These are phyloP conservation scores for Circinella minor DNA, from an alignment of 371 early-diverging fungal genomes.

Conservation along the genomic window DNA sequence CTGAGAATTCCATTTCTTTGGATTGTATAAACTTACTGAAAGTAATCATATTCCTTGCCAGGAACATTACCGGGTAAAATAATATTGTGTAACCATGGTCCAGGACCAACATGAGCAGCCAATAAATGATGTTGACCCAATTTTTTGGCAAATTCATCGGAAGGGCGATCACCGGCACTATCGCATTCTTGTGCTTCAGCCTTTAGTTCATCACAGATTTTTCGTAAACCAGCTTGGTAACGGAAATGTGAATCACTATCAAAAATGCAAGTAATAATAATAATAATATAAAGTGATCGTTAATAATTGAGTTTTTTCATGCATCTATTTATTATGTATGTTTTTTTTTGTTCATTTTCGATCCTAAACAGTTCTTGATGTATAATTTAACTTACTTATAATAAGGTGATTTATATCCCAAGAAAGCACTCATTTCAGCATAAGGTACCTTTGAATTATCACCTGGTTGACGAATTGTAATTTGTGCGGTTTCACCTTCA, in stretches of 20 bases:
- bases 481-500: slow-evolving; percentile 37
- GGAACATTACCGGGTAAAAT: slow-evolving; percentile 49
- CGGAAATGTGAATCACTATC: slow-evolving; percentile 59
- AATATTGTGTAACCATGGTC: slow-evolving; percentile 35
- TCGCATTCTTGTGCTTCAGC: slow-evolving; percentile 48
- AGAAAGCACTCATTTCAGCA: slow-evolving; percentile 54
- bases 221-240: slow-evolving; percentile 61
- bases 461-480: slow-evolving; percentile 38
- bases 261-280: neutral
- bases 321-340: too few species aligned
- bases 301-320: too few species aligned
- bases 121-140: slow-evolving; percentile 43
- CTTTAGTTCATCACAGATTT: slow-evolving; percentile 51
- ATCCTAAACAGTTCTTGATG: neutral
- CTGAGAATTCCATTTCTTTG: neutral
- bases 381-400: slow-evolving; percentile 45
- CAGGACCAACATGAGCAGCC: slow-evolving; percentile 42
- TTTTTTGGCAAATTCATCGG: slow-evolving; percentile 50
- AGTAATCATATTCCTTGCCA: slow-evolving; percentile 69
- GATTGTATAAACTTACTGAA: slow-evolving; percentile 46
- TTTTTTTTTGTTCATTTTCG: neutral
- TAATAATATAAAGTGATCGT: too few species aligned
- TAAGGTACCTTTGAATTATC: slow-evolving; percentile 60
- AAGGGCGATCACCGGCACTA: slow-evolving; percentile 42
- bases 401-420: slow-evolving; percentile 64